phyloP scores from a whole-genome alignment of 2,329 filamentous ascomycete genomes.

The Setomelanomma holmii region DNA sequence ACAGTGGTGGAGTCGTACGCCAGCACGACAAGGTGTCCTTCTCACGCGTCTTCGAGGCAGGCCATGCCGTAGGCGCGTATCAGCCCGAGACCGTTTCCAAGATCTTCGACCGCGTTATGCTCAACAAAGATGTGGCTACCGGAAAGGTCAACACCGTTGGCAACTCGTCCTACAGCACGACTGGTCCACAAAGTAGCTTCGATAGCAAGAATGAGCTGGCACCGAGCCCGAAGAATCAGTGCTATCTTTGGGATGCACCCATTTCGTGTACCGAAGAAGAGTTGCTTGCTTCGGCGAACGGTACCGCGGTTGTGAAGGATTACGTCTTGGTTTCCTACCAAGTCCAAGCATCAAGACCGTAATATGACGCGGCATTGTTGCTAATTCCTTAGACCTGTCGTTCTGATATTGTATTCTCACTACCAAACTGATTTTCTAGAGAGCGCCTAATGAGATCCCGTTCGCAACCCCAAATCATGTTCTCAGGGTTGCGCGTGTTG shows the following conservation, averaged over 20 bases:
- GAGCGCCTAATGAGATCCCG: too few relatives aligned
- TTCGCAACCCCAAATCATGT: too few relatives aligned
- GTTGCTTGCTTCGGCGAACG: constrained; percentile 11
- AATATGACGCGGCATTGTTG: too few relatives aligned
- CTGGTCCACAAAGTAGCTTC: constrained; percentile 9
- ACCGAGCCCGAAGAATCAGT: constrained; percentile 10
- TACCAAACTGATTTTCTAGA: too few relatives aligned
- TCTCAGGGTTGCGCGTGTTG: too few relatives aligned
- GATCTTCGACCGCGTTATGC: constrained; percentile 57
- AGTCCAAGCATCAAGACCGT: too few relatives aligned
- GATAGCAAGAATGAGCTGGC: constrained; percentile 13
- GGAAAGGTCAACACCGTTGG: constrained; percentile 33
- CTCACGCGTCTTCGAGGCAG: constrained; percentile 47
- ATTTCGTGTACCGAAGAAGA: constrained; percentile 18
- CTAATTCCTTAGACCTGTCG: neutral
- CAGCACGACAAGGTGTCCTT: constrained; percentile 50
- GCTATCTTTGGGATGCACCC: constrained; percentile 17
- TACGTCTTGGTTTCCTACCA: constrained; percentile 9
- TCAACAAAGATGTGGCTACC: constrained; percentile 55
- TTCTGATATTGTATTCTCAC: too few relatives aligned
- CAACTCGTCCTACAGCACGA: constrained; percentile 11
- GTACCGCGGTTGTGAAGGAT: constrained; percentile 14
- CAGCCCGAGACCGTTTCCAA: constrained; percentile 57
- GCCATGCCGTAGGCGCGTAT: constrained; percentile 50
- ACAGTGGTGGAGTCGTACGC: constrained; percentile 52